phyloP scores from a whole-genome alignment of 345 rosid genomes.

The Kernera saxatilis region DNA sequence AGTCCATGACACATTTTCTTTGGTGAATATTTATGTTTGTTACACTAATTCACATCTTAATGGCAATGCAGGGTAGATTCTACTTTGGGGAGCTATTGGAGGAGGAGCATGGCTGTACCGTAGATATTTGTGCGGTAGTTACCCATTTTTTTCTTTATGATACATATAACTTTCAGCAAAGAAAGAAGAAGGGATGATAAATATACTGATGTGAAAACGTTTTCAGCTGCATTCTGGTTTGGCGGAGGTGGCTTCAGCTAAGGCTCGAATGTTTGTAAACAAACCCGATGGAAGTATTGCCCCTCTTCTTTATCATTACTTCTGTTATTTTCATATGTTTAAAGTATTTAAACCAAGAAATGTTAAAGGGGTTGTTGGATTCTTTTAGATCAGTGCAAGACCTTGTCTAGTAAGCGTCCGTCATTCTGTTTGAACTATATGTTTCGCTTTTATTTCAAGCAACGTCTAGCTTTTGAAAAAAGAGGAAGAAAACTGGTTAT shows the following conservation, averaged over 20 bases:
- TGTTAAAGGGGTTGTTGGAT: neutral
- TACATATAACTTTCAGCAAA: neutral
- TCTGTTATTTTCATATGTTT: neutral
- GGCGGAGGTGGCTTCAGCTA: slow-evolving; percentile 96
- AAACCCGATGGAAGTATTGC: slow-evolving; percentile 94
- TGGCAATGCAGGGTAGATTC: slow-evolving; percentile 75
- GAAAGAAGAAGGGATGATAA: neutral
- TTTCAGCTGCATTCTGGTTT: slow-evolving; percentile 86
- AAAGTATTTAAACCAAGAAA: neutral
- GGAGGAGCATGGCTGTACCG: slow-evolving; percentile 67
- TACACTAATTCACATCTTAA: neutral
- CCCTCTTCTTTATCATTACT: neutral
- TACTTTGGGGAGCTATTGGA: slow-evolving; percentile 76
- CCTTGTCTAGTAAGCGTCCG: neutral
- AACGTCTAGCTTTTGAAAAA: neutral
- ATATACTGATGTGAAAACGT: slow-evolving; percentile 14
- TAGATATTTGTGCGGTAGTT: slow-evolving; percentile 60
- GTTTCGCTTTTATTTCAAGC: neutral
- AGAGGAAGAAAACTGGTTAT: neutral
- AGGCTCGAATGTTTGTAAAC: slow-evolving; percentile 90
- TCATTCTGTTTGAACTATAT: neutral
- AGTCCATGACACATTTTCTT: neutral
- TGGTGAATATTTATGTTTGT: neutral
- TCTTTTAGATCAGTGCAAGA: neutral
- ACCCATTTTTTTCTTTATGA: slow-evolving; percentile 7